A percentile compares a stretch with the other conserved stretches of the same genome.
These are phyloP conservation scores for Mortierella sp. DNA, from an alignment of 371 early-diverging fungal genomes.

Conservation along the genomic window DNA sequence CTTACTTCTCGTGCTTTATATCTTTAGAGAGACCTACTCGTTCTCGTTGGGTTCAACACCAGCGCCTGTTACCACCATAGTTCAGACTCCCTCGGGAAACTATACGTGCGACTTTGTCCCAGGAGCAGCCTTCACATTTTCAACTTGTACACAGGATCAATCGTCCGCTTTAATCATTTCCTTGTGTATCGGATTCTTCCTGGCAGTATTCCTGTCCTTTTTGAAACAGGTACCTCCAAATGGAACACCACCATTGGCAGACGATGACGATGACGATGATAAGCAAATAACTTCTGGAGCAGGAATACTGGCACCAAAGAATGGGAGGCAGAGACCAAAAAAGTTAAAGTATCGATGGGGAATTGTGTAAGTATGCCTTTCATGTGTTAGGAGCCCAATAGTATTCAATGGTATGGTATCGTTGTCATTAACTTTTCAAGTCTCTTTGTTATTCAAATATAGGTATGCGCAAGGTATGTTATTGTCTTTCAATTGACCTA, in stretches of 20 bases:
- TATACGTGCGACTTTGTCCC: conserved; percentile 40
- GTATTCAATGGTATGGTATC: no score
- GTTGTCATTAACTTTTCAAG: not conserved
- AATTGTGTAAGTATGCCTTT: conserved; percentile 25
- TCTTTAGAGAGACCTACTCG: conserved; percentile 48
- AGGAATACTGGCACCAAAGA: not conserved
- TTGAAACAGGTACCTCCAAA: conserved; percentile 44
- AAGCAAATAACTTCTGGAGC: not conserved
- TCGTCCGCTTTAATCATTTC: conserved; percentile 37
- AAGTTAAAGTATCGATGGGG: conserved; percentile 35
- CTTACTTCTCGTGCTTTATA: not conserved
- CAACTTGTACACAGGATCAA: conserved; percentile 36
- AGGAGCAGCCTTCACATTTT: conserved; percentile 28
- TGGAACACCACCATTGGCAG: conserved; percentile 36
- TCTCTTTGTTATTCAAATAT: not conserved
- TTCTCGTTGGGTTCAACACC: conserved; percentile 45
- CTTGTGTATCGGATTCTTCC: conserved; percentile 47
- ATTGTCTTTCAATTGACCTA: no score
- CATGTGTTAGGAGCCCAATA: not conserved
- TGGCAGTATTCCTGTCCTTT: conserved; percentile 48
- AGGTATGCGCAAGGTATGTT: conserved; percentile 41
- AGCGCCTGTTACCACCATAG: conserved; percentile 33
- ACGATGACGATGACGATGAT: not conserved
- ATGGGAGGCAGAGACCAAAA: not conserved
- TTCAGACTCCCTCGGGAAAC: conserved; percentile 27